phyloP scores from a whole-genome alignment of 306 rosid species.

The Cicer bijugum region DNA sequence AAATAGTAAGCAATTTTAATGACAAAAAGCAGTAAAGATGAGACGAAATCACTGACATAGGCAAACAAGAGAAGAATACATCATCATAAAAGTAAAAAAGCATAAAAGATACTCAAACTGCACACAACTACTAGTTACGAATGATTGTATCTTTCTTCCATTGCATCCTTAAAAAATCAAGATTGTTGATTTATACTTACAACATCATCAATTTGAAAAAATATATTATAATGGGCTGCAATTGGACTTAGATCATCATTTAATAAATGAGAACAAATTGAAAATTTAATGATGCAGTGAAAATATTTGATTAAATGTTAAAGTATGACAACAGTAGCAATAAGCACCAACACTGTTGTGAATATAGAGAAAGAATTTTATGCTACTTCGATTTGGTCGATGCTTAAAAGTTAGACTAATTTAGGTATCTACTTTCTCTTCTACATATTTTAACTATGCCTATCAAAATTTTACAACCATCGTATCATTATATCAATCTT shows the following conservation, averaged over 20 bases:
- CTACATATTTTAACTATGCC: too few relatives aligned
- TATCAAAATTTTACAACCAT: too few relatives aligned
- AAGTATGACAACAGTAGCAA: too few relatives aligned
- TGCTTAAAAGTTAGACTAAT: too few relatives aligned
- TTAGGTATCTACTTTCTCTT: too few relatives aligned
- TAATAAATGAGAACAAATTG: background rate
- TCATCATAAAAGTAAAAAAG: background rate
- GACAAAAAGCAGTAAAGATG: background rate
- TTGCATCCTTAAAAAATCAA: slow-evolving; percentile 18
- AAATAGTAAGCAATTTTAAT: too few relatives aligned
- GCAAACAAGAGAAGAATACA: background rate
- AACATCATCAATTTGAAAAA: slow-evolving; percentile 8
- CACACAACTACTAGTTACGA: background rate
- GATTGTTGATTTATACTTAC: background rate
- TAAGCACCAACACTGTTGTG: too few relatives aligned
- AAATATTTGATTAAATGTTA: too few relatives aligned
- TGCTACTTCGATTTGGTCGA: too few relatives aligned
- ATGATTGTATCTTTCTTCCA: slow-evolving; percentile 14
- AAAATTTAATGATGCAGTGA: too few relatives aligned
- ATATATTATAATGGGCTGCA: background rate
- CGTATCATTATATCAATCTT: too few relatives aligned
- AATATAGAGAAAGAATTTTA: too few relatives aligned
- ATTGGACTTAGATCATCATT: background rate
- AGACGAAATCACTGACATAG: background rate
- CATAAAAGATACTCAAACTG: background rate